A percentile compares a stretch with the other conserved stretches of the same genome.
phyloP scores from a whole-genome alignment of 768 basidiomycete genomes.

The Chalciporus sphaerocephalus region DNA sequence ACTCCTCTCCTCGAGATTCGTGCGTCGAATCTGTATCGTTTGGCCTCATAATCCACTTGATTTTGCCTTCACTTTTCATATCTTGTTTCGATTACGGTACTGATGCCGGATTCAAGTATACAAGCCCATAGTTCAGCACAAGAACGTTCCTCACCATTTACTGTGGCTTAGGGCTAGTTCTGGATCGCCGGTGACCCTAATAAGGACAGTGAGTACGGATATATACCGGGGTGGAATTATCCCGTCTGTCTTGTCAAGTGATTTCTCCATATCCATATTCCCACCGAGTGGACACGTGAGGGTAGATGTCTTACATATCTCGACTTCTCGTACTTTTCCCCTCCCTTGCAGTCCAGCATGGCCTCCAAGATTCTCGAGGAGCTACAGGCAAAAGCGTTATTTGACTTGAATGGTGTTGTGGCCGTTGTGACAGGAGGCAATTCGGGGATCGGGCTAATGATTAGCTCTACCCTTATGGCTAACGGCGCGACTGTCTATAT shows the following conservation, averaged over 20 bases:
- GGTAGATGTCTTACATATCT: not conserved
- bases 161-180: too few relatives aligned
- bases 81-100: too few relatives aligned
- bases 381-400: conserved; percentile 36
- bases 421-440: conserved; percentile 45
- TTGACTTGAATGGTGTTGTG: conserved; percentile 42
- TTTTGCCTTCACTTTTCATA: not conserved
- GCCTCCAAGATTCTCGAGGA: conserved; percentile 24
- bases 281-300: not conserved
- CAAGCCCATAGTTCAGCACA: too few relatives aligned
- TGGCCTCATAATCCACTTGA: not conserved
- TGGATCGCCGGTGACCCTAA: too few relatives aligned
- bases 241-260: too few relatives aligned
- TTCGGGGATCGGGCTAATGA: conserved; percentile 51
- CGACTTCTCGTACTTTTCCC: not conserved
- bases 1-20: not conserved
- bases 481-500: conserved; percentile 50
- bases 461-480: conserved; percentile 41
- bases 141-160: too few relatives aligned
- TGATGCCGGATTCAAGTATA: too few relatives aligned
- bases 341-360: conserved; percentile 1
- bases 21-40: not conserved
- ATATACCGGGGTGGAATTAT: too few relatives aligned
- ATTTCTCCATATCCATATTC: not conserved
- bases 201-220: too few relatives aligned